Evolutionary conservation across 805 yeast genomes (phyloP).

Genomic region (Monosporozyma aerobia): DNA sequence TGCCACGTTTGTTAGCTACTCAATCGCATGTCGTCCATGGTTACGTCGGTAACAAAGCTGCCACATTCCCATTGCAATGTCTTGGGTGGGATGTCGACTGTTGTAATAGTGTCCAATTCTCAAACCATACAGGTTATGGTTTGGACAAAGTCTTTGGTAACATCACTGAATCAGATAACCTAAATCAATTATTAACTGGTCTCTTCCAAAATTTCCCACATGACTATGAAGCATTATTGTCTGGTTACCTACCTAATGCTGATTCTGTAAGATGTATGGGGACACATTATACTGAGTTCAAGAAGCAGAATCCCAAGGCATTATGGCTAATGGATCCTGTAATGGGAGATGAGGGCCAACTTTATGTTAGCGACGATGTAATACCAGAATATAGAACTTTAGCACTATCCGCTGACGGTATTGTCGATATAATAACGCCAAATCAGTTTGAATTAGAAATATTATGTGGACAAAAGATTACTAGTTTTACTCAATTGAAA

Average conservation of each 20-base stretch:
- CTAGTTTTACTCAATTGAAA: slow-evolving; percentile 31
- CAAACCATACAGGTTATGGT: slow-evolving; percentile 85
- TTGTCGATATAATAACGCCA: slow-evolving; percentile 74
- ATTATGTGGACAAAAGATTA: slow-evolving; percentile 44
- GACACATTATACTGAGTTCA: slow-evolving; percentile 31
- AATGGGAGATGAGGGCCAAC: slow-evolving; percentile 67
- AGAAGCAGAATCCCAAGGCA: slow-evolving; percentile 27
- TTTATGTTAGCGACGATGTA: slow-evolving; percentile 53
- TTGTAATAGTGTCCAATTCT: slow-evolving; percentile 77
- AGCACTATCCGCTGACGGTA: slow-evolving; percentile 34
- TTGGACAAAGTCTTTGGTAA: slow-evolving; percentile 35
- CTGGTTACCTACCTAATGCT: slow-evolving; percentile 62
- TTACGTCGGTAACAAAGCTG: slow-evolving; percentile 87
- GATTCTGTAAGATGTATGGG: slow-evolving; percentile 39
- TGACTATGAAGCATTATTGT: slow-evolving; percentile 45
- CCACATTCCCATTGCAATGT: slow-evolving; percentile 79
- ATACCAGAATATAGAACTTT: slow-evolving; percentile 46
- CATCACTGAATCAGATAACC: slow-evolving; percentile 33
- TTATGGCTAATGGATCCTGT: slow-evolving; percentile 68
- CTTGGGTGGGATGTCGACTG: slow-evolving; percentile 91
- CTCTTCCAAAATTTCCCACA: slow-evolving; percentile 26
- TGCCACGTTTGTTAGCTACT: slow-evolving; percentile 18
- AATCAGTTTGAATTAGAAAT: slow-evolving; percentile 84
- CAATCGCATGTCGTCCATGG: slow-evolving; percentile 95
- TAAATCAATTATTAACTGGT: slow-evolving; percentile 35